Conservation (phyloP, 2,329 filamentous ascomycete species). For the Sclerotiophoma versabilis region DNA sequence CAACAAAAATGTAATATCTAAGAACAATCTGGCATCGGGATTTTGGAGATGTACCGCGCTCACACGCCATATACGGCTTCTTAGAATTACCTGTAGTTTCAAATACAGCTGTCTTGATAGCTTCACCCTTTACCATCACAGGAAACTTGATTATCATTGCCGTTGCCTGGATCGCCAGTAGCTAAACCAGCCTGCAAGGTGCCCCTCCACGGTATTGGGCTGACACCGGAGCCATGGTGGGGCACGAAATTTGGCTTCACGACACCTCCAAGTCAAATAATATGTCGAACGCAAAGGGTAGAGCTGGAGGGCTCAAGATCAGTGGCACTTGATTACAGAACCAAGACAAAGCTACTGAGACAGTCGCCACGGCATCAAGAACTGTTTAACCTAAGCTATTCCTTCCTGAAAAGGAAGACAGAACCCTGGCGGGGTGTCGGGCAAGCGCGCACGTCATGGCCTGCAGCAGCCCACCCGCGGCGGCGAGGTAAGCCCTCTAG, state of each 20-base stretch:
- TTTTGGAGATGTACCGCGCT: constrained; percentile 14
- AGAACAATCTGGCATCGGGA: neutral
- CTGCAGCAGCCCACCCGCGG: constrained; percentile 24
- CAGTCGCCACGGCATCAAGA: neutral
- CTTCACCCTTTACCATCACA: neutral
- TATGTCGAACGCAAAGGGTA: neutral
- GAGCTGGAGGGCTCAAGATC: neutral
- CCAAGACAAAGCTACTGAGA: neutral
- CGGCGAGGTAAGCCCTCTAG: constrained; percentile 10
- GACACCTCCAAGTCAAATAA: neutral
- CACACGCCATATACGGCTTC: constrained; percentile 4
- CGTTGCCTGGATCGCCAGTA: neutral
- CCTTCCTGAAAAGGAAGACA: constrained; percentile 17
- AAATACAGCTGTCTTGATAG: constrained; percentile 6
- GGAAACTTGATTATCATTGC: neutral
- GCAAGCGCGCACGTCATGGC: constrained; percentile 31
- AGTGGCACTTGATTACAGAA: neutral
- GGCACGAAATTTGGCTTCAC: neutral
- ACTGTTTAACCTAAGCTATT: neutral
- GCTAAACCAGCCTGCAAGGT: neutral
- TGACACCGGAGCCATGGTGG: neutral
- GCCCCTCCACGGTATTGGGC: constrained; percentile 7
- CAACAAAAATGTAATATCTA: constrained; percentile 7
- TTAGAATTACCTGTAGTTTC: constrained; percentile 5
- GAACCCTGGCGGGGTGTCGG: constrained; percentile 26